phyloP scores from a whole-genome alignment of 352 stramenopile species.

The Paralagenidium karlingii region DNA sequence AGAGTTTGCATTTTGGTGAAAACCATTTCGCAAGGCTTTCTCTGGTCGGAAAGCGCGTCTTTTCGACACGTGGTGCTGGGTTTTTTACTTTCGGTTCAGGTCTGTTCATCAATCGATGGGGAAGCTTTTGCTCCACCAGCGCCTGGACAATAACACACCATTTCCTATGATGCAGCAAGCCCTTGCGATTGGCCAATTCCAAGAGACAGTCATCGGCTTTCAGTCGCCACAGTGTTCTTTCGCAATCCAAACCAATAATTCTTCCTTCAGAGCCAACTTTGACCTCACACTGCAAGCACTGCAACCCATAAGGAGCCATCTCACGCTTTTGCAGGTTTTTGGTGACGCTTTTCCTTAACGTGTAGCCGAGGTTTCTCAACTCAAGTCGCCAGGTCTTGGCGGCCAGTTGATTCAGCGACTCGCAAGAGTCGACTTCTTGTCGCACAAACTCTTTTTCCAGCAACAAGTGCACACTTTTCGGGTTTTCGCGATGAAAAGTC shows the following conservation, averaged over 20 bases:
- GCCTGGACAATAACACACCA: conserved; percentile 3
- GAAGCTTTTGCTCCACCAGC: conserved; percentile 1
- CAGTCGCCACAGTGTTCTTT: conserved; percentile 18
- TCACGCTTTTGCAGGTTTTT: conserved; percentile 18
- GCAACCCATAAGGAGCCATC: conserved; percentile 36
- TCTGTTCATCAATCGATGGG: neutral
- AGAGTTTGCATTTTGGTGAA: conserved; percentile 21
- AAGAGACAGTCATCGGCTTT: conserved; percentile 31
- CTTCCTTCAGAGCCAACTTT: conserved; percentile 34
- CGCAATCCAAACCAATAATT: conserved; percentile 16
- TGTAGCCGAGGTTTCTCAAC: too few species aligned
- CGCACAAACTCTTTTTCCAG: conserved; percentile 14
- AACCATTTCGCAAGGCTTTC: neutral
- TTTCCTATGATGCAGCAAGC: conserved; percentile 1
- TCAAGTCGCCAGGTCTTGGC: conserved; percentile 2
- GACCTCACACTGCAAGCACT: conserved; percentile 22
- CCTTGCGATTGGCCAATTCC: conserved; percentile 8
- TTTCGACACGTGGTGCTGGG: neutral
- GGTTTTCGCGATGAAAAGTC: conserved; percentile 8
- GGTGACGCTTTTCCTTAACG: conserved; percentile 16
- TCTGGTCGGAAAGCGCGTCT: neutral
- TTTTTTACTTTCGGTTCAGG: conserved; percentile 1
- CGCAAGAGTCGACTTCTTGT: conserved; percentile 7
- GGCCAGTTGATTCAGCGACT: conserved; percentile 7
- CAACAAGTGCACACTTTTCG: conserved; percentile 4